These are phyloP conservation scores for Dactylellina sp. DNA, from an alignment of 2,329 filamentous ascomycete genomes.

Conservation along the genomic window DNA sequence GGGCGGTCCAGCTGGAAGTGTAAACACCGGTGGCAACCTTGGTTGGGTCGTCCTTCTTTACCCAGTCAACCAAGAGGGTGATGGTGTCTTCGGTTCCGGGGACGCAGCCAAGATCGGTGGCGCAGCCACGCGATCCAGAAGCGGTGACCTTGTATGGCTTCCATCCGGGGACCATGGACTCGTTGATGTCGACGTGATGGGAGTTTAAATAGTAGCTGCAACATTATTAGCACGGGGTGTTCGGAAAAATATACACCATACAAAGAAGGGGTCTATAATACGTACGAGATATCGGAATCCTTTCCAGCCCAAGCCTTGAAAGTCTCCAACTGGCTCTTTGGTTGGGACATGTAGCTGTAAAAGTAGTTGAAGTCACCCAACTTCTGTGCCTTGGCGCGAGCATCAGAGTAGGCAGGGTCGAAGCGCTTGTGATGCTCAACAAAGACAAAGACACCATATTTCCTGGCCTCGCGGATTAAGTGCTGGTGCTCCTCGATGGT, in stretches of 20 bases:
- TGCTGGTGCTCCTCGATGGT: conserved; percentile 81
- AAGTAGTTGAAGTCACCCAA: conserved; percentile 98
- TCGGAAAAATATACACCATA: conserved; percentile 1
- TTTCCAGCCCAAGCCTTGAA: conserved; percentile 94
- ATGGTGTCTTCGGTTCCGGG: conserved; percentile 91
- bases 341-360: conserved; percentile 96
- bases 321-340: conserved; percentile 89
- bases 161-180: conserved; percentile 88
- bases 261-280: not conserved
- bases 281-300: conserved; percentile 79
- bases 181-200: conserved; percentile 92
- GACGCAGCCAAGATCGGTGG: conserved; percentile 81
- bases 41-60: conserved; percentile 74
- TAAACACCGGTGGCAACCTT: conserved; percentile 88
- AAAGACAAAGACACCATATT: conserved; percentile 86
- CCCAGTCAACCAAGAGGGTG: conserved; percentile 88
- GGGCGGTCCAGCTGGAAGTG: conserved; percentile 94
- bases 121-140: conserved; percentile 80
- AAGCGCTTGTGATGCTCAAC: conserved; percentile 97
- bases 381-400: conserved; percentile 77
- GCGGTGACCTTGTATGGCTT: conserved; percentile 82
- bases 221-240: not conserved
- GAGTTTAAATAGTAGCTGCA: conserved; percentile 91
- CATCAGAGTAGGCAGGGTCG: conserved; percentile 92
- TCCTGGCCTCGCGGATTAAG: conserved; percentile 77